Conservation (phyloP, 768 basidiomycete genomes). For the Leccinum longicurvipes region DNA sequence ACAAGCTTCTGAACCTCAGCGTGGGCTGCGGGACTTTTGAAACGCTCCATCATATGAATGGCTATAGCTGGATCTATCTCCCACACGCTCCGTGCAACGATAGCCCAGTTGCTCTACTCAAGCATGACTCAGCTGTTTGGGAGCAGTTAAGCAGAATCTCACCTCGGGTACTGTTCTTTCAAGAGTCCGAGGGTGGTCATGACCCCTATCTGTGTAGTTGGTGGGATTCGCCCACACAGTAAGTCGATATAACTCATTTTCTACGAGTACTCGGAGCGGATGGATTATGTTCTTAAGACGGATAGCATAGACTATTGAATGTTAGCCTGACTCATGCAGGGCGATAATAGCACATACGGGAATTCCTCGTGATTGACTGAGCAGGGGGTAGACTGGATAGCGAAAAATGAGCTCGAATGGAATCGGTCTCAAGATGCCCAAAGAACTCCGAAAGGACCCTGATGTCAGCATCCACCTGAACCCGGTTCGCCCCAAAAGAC, state of each 20-base stretch:
- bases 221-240: slow-evolving; percentile 89
- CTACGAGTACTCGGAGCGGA: slow-evolving; percentile 79
- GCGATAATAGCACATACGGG: slow-evolving; percentile 34
- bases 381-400: slow-evolving; percentile 62
- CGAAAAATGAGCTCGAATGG: slow-evolving; percentile 52
- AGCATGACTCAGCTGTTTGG: slow-evolving; percentile 2
- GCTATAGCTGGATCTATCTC: slow-evolving; percentile 78
- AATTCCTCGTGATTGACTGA: slow-evolving; percentile 41
- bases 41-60: slow-evolving; percentile 82
- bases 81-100: slow-evolving; percentile 75
- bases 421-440: slow-evolving; percentile 71
- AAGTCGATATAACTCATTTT: slow-evolving; percentile 86
- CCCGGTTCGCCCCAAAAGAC: slow-evolving; percentile 93
- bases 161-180: slow-evolving; percentile 68
- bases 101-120: slow-evolving; percentile 59
- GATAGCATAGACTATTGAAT: slow-evolving; percentile 47
- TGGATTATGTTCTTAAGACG: slow-evolving; percentile 66
- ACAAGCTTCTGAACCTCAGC: slow-evolving; percentile 76
- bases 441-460: slow-evolving; percentile 84
- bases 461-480: slow-evolving; percentile 86
- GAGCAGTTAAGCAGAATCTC: slow-evolving; percentile 12
- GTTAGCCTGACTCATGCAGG: slow-evolving; percentile 4
- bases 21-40: slow-evolving; percentile 63
- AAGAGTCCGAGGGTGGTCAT: slow-evolving; percentile 52
- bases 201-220: slow-evolving; percentile 68